phyloP scores from a whole-genome alignment of 2,329 filamentous ascomycete genomes.

The Sporothrix globosa region DNA sequence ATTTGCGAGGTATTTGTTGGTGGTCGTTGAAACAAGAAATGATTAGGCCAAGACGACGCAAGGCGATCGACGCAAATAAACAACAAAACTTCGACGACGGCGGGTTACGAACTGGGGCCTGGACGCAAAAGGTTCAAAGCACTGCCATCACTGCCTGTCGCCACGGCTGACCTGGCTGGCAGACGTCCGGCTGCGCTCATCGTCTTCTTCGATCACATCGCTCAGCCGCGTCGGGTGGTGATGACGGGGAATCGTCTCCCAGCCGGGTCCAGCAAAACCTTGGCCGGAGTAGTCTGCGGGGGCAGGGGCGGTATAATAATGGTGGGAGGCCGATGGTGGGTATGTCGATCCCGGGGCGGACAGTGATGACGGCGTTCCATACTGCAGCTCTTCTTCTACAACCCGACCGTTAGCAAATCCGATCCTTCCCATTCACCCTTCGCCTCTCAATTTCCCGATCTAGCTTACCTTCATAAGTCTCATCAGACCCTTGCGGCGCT shows the following conservation, averaged over 20 bases:
- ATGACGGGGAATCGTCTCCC: conserved; percentile 73
- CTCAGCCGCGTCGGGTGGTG: conserved; percentile 87
- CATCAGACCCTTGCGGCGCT: conserved; percentile 23
- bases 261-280: conserved; percentile 68
- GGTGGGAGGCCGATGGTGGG: conserved; percentile 48
- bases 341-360: conserved; percentile 38
- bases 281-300: conserved; percentile 67
- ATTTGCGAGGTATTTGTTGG: neutral
- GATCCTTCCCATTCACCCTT: neutral
- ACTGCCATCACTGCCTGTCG: conserved; percentile 2
- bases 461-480: conserved; percentile 29
- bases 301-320: conserved; percentile 47
- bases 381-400: conserved; percentile 59
- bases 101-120: neutral
- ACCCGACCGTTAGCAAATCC: conserved; percentile 20
- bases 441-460: neutral
- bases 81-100: neutral
- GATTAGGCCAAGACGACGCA: neutral
- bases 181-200: conserved; percentile 76
- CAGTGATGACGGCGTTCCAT: conserved; percentile 57
- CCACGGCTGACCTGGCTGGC: conserved; percentile 63
- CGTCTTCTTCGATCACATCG: conserved; percentile 84
- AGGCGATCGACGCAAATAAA: neutral
- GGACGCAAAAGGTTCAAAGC: neutral
- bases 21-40: neutral